Base-by-base conservation (phyloP, 257 asterid species). In the Avicennia marina region DNA sequence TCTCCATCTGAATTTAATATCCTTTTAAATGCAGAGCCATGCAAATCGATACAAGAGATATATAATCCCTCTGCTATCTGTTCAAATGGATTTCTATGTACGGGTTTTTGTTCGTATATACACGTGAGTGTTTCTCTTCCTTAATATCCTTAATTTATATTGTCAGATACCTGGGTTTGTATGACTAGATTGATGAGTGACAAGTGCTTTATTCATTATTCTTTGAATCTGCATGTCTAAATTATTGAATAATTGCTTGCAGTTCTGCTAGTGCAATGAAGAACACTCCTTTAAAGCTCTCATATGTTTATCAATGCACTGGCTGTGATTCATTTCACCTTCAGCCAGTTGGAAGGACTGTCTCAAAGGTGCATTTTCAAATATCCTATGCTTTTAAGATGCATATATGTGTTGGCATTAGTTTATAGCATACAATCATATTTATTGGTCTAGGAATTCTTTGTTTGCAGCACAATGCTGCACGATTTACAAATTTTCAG, bases 281-380 rank as follows among this genome's bases (percentile, higher is more conserved):
- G 79, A 86, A 78, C 74, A 93, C 98, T 70, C 97, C 98, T 25
- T 58, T 89, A 58, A 93, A 93, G 79, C 84, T 93, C 41, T 89
- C 98, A 18, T 93, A 93, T 71, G 94, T 86, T 60, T 93, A 85
- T 63, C 98, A 89, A 56, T 93, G 98, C 80, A 84, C 48, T 62
- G 90, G 98, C 40, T 93, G 97, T 62, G 98, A 93, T 77, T 93
- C 97, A 22, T 93, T 88, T 72, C 97, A 93, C 69, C 97, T 93
- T 45, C 98, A 93, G 80, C 85, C 97, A 21, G 31, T 93, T 65
- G 98, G 94, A 41, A 81, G 95, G 69, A 81, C 87, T 2, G 83
- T 82, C 45, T 20, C 97, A 54, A 93, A 93, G 97, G 98, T 89
- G 56, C 45, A 26, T 68, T 8, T 59, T 31, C 39, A 38, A 9